Conservation (phyloP, 2,329 filamentous ascomycete species). For the Colletotrichum liriopes region DNA sequence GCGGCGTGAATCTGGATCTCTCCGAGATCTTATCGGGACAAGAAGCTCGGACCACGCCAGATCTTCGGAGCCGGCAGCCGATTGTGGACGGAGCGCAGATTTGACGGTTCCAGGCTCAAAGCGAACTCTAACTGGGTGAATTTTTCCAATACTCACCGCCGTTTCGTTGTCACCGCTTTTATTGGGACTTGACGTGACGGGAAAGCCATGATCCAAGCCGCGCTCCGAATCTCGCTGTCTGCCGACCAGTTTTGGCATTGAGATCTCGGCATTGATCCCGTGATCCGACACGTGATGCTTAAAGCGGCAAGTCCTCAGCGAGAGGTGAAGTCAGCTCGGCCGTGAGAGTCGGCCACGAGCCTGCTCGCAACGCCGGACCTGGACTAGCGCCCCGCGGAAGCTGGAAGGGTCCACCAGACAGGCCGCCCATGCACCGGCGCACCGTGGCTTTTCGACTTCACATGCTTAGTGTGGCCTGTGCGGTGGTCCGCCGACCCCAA, state of each 20-base stretch:
- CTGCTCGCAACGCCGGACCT: conserved; percentile 14
- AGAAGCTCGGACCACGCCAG: conserved; percentile 30
- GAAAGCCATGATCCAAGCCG: background rate
- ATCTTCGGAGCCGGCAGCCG: conserved; percentile 25
- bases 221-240: background rate
- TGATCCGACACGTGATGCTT: background rate
- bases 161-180: background rate
- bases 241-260: background rate
- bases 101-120: background rate
- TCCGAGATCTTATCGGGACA: conserved; percentile 34
- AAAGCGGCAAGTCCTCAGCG: background rate
- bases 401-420: conserved; percentile 26
- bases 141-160: background rate
- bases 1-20: conserved; percentile 19
- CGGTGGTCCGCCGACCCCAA: conserved; percentile 22
- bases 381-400: conserved; percentile 39
- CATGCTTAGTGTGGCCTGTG: conserved; percentile 40
- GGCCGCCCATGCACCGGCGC: conserved; percentile 25
- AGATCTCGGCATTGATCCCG: background rate
- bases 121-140: background rate
- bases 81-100: background rate
- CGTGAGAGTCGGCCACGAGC: conserved; percentile 15
- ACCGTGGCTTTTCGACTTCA: conserved; percentile 40
- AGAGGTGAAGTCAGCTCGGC: background rate
- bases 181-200: accelerated